A percentile compares a stretch with the other conserved stretches of the same genome.
These are phyloP conservation scores for Boletus insuetus DNA, from an alignment of 768 basidiomycete species.

Conservation along the genomic window DNA sequence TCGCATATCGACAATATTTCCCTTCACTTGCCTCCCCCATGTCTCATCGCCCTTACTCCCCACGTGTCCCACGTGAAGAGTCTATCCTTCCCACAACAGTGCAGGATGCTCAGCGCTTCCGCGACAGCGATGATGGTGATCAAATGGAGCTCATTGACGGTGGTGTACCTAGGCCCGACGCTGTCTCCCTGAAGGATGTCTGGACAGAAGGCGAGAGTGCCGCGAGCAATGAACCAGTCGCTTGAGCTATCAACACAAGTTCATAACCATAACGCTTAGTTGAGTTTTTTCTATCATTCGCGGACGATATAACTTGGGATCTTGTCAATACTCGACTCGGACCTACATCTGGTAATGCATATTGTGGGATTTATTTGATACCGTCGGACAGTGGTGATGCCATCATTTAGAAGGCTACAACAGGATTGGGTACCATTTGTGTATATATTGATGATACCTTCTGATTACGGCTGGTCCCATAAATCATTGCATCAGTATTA, in stretches of 20 bases:
- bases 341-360: background rate
- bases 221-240: constrained; percentile 19
- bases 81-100: constrained; percentile 41
- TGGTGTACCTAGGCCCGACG: constrained; percentile 9
- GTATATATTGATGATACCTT: too few species aligned
- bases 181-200: constrained; percentile 3
- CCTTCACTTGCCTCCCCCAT: constrained; percentile 61
- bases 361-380: too few species aligned
- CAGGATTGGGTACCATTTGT: too few species aligned
- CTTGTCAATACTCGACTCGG: background rate
- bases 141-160: constrained; percentile 26
- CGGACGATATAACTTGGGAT: background rate
- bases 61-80: constrained; percentile 52
- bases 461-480: background rate
- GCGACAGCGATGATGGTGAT: constrained; percentile 20
- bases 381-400: too few species aligned
- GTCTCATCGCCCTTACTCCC: constrained; percentile 70
- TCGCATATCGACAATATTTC: constrained; percentile 83
- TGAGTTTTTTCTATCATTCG: background rate
- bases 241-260: constrained; percentile 4
- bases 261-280: background rate
- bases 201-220: constrained; percentile 35
- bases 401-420: too few species aligned
- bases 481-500: background rate
- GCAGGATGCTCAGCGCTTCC: constrained; percentile 12